These are phyloP conservation scores for Cyberlindnera sargentensis DNA, from an alignment of 805 yeast species.

Conservation along the genomic window DNA sequence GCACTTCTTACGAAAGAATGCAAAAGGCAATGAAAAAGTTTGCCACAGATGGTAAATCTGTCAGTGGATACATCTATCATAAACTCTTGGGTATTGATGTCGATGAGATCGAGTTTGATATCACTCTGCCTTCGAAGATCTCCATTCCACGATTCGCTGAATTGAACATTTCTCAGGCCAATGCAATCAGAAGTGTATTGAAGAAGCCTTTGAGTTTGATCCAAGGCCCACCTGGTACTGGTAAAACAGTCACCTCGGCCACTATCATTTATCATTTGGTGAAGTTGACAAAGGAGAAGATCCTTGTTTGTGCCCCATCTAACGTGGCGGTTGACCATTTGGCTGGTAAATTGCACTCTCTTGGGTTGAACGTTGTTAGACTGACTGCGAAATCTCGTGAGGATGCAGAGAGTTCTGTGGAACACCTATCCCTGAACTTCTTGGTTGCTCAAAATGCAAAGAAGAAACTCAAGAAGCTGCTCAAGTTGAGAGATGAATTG, in stretches of 20 bases:
- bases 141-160: conserved; percentile 62
- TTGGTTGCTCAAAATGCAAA: conserved; percentile 41
- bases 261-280: conserved; percentile 75
- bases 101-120: conserved; percentile 52
- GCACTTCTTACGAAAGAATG: conserved; percentile 77
- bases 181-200: conserved; percentile 66
- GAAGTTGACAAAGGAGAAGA: conserved; percentile 51
- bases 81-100: conserved; percentile 77
- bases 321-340: conserved; percentile 93
- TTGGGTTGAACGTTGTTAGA: conserved; percentile 76
- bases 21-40: conserved; percentile 66
- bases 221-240: conserved; percentile 97
- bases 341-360: conserved; percentile 58
- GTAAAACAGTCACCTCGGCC: conserved; percentile 91
- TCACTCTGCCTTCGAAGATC: conserved; percentile 51
- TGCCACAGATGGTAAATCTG: conserved; percentile 63
- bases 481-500: conserved; percentile 49
- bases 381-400: conserved; percentile 72
- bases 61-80: conserved; percentile 69
- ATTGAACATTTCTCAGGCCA: conserved; percentile 70
- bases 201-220: conserved; percentile 70
- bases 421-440: conserved; percentile 50
- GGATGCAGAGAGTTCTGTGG: conserved; percentile 63
- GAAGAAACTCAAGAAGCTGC: conserved; percentile 51
- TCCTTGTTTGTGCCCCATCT: conserved; percentile 91